A percentile compares a stretch with the other conserved stretches of the same genome.
Evolutionary conservation across 306 rosid species (phyloP).

Genomic region (Mucuna pruriens): DNA sequence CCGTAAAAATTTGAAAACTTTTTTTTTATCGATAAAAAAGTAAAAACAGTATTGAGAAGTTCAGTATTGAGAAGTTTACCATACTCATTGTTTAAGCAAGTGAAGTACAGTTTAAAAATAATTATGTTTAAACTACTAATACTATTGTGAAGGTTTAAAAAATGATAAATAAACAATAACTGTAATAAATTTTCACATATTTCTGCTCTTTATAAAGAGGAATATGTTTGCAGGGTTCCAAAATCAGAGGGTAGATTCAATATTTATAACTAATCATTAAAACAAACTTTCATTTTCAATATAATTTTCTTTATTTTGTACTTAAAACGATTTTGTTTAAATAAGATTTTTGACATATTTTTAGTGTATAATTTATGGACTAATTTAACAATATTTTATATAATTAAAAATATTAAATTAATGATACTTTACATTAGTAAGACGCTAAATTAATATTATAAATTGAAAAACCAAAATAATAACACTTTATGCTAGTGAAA

Average conservation of each 20-base stretch:
- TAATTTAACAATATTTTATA: no score
- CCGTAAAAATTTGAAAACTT: no score
- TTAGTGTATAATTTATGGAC: not conserved
- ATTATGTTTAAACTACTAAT: no score
- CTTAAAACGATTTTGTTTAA: not conserved
- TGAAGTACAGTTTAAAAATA: no score
- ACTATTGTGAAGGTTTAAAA: not conserved
- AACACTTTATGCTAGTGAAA: not conserved
- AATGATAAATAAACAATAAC: not conserved
- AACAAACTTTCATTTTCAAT: not conserved
- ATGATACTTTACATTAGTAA: not conserved
- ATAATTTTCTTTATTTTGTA: not conserved
- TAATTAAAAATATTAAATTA: not conserved
- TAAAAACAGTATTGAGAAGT: no score
- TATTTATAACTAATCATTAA: not conserved
- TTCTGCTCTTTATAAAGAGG: not conserved
- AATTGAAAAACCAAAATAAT: not conserved
- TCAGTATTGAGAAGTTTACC: no score
- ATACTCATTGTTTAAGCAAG: no score
- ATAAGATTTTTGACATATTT: no score
- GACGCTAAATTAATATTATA: no score
- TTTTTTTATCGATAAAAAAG: no score
- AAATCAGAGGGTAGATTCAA: not conserved
- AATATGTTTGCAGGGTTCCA: not conserved
- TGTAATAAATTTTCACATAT: not conserved